These are phyloP conservation scores for Pythium sp. DNA, from an alignment of 352 stramenopile genomes.

Conservation along the genomic window DNA sequence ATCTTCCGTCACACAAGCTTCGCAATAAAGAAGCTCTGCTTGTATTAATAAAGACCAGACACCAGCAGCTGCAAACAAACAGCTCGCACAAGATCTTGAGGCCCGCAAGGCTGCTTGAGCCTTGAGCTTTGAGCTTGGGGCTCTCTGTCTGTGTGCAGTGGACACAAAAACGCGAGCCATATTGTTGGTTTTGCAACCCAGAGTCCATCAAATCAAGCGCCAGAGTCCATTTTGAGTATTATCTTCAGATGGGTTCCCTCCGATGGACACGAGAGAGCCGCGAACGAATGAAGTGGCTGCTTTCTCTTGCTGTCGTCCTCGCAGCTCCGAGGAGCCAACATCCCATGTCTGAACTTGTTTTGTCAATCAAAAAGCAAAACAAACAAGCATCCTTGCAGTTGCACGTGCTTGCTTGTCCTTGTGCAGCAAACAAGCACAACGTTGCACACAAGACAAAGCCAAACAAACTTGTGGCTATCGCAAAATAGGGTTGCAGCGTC, in stretches of 20 bases:
- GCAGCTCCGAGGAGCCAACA: not conserved
- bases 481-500: not conserved
- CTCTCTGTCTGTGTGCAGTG: not conserved
- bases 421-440: not conserved
- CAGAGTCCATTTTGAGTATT: not conserved
- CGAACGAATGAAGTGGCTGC: conserved; percentile 1
- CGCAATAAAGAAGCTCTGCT: not conserved
- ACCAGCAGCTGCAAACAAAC: not conserved
- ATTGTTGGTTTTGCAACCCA: not conserved
- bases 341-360: not conserved
- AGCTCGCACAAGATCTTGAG: not conserved
- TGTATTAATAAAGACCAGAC: not conserved
- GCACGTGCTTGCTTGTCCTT: not conserved
- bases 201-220: not conserved
- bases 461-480: not conserved
- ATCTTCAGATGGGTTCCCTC: conserved; percentile 1
- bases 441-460: not conserved
- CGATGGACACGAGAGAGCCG: not conserved
- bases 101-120: not conserved
- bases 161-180: not conserved
- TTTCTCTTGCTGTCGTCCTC: not conserved
- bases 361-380: not conserved
- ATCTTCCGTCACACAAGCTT: conserved; percentile 1
- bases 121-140: not conserved
- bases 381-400: not conserved